These are phyloP conservation scores for Juglanconis juglandina DNA, from an alignment of 2,329 filamentous ascomycete genomes.

Conservation along the genomic window DNA sequence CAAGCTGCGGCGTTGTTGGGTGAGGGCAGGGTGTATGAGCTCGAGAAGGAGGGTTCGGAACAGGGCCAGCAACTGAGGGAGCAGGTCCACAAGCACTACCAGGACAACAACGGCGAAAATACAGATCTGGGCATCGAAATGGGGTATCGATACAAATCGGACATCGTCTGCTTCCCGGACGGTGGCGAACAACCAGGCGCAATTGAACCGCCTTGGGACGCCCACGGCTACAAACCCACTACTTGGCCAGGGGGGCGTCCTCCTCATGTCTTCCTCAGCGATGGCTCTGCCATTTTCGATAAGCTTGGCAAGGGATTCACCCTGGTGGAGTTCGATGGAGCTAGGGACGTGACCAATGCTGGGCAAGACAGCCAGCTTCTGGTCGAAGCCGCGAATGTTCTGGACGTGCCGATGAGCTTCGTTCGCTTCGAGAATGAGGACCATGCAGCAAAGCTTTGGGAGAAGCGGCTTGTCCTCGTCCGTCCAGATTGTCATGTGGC, in stretches of 20 bases:
- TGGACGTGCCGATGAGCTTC: constrained; percentile 5
- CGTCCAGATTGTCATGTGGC: constrained; percentile 19
- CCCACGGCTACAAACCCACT: constrained; percentile 7
- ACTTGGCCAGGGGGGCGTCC: constrained; percentile 19
- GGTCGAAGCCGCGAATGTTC: background rate
- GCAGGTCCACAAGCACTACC: constrained; percentile 17
- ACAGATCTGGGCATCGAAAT: constrained; percentile 26
- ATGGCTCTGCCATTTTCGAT: constrained; percentile 18
- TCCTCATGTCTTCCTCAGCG: constrained; percentile 16
- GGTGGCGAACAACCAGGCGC: background rate
- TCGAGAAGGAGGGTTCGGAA: background rate
- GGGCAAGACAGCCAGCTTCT: background rate
- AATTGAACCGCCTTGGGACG: background rate
- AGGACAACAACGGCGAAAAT: constrained; percentile 25
- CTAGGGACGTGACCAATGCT: background rate
- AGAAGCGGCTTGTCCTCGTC: constrained; percentile 15
- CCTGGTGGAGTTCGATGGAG: constrained; percentile 11
- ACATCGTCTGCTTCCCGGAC: background rate
- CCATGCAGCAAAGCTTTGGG: constrained; percentile 11
- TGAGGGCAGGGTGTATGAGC: background rate
- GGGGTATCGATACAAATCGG: constrained; percentile 23
- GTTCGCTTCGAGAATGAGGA: constrained; percentile 12
- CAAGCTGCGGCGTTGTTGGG: constrained; percentile 16
- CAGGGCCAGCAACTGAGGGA: constrained; percentile 6
- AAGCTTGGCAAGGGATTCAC: constrained; percentile 14